These are phyloP conservation scores for Lipomyces anomalus DNA, from an alignment of 805 yeast genomes.

Conservation along the genomic window DNA sequence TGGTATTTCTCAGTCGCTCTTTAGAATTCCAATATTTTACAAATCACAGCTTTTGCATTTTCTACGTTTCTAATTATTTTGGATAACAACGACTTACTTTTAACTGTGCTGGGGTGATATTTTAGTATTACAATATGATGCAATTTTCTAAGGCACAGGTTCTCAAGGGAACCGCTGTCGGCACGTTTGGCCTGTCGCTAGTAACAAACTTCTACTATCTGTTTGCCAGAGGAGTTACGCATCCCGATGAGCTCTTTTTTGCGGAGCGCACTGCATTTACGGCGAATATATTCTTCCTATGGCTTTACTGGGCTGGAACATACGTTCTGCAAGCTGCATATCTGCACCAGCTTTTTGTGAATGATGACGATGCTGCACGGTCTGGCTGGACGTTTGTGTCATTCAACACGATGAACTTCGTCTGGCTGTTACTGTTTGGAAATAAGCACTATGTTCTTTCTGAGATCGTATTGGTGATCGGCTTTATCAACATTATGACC, in stretches of 20 bases:
- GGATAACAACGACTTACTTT: background rate
- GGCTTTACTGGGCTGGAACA: constrained; percentile 55
- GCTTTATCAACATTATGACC: constrained; percentile 55
- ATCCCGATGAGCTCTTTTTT: constrained; percentile 39
- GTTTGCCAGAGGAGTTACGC: constrained; percentile 48
- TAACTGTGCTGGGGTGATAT: background rate
- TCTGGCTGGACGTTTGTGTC: constrained; percentile 39
- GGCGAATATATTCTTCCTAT: constrained; percentile 34
- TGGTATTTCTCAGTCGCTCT: too few species aligned
- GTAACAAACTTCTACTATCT: constrained; percentile 53
- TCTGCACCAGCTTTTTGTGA: constrained; percentile 28
- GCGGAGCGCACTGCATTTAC: constrained; percentile 68
- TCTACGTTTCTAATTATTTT: too few species aligned
- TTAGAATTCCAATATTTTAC: too few species aligned
- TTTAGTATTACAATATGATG: constrained; percentile 2
- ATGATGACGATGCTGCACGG: constrained; percentile 23
- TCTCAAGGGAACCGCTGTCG: constrained; percentile 42
- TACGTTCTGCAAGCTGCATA: constrained; percentile 46
- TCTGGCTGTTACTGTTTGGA: constrained; percentile 62
- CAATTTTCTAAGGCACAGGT: constrained; percentile 12
- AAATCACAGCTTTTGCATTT: too few species aligned
- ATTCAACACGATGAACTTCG: constrained; percentile 54
- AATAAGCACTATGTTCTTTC: constrained; percentile 52
- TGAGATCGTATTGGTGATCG: constrained; percentile 53
- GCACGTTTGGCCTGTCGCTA: constrained; percentile 51